Evolutionary conservation across 75 land plant species (phyloP).

Genomic region (Pinus tabuliformis): DNA sequence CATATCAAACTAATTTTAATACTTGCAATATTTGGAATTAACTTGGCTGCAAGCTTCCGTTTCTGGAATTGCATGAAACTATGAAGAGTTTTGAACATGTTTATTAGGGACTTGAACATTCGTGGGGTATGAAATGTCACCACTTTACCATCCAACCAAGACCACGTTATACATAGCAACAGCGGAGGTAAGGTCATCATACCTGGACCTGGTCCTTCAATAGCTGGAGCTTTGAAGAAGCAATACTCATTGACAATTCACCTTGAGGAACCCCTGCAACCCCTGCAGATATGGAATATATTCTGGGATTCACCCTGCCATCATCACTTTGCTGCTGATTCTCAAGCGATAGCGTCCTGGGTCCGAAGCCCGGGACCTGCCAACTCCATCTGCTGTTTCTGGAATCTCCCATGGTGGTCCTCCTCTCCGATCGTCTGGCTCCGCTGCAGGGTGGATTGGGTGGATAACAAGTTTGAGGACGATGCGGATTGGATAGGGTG

Average conservation of each 20-base stretch:
- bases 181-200: not conserved
- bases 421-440: not conserved
- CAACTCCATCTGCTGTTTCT: conserved; percentile 59
- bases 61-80: not conserved
- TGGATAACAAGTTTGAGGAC: no score
- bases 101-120: not conserved
- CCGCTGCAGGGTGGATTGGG: no score
- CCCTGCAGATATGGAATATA: conserved; percentile 43
- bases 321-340: conserved; percentile 19
- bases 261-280: conserved; percentile 15
- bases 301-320: conserved; percentile 16
- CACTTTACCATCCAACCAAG: no score
- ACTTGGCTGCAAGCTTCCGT: not conserved
- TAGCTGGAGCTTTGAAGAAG: conserved; percentile 31
- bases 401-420: conserved; percentile 26
- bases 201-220: conserved; percentile 62
- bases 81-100: not conserved
- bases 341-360: conserved; percentile 24
- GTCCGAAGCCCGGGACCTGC: conserved; percentile 70
- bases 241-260: conserved; percentile 20
- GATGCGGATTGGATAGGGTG: no score
- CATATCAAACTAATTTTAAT: not conserved
- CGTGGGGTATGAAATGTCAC: no score
- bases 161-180: not conserved
- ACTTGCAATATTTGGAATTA: not conserved